Base-by-base conservation (phyloP, 352 stramenopile species). In the Phytophthora pinifolia region DNA sequence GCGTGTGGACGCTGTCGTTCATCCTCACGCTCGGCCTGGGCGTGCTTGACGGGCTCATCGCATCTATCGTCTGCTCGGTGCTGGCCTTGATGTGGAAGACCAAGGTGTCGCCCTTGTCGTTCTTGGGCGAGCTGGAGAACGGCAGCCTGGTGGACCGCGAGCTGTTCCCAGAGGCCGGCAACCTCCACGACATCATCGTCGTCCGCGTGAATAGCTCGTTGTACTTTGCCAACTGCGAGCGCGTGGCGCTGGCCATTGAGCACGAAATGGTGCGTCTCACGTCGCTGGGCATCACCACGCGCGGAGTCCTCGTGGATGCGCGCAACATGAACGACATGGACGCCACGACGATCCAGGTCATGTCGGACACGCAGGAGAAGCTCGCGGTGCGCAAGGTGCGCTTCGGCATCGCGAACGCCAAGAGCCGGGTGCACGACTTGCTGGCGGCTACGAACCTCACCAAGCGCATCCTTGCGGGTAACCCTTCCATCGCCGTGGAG, bases 361-460 rank as follows among this genome's bases (percentile, higher is more conserved):
- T 86, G 22, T 76, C 70, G 15, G 72, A 80, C 43, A 58, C 73
- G 50, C 68, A 81, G 44, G 67, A 76, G 47, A 82, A 81, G 50
- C 58, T 86, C 10, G 60, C 51, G 42, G 61, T 73, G 38, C 57
- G 63, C 20, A 57, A 72, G 17, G 55, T 76, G 20, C 41, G 52
- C 12, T 70, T 81, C 31, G 65, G 60, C 14, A 65, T 81, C 43
- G 54, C 58, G 14, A 72, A 77, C 20, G 67, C 67, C 20, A 77
- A 76, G 20, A 61, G 57, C 29, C 52, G 54, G 13, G 39, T 76
- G 18, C 42, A 74, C 41, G 58, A 78, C 37, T 39, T 76, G 25
- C 52, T 78, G 22, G 53, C 72, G 6, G 30, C 42, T 4, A 76
- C 72, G n/a, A 78, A 76, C 22, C 38, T 78, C 39, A 33, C 67